phyloP scores from a whole-genome alignment of 2,329 filamentous ascomycete genomes.

The Ophioceras dolichostomum region DNA sequence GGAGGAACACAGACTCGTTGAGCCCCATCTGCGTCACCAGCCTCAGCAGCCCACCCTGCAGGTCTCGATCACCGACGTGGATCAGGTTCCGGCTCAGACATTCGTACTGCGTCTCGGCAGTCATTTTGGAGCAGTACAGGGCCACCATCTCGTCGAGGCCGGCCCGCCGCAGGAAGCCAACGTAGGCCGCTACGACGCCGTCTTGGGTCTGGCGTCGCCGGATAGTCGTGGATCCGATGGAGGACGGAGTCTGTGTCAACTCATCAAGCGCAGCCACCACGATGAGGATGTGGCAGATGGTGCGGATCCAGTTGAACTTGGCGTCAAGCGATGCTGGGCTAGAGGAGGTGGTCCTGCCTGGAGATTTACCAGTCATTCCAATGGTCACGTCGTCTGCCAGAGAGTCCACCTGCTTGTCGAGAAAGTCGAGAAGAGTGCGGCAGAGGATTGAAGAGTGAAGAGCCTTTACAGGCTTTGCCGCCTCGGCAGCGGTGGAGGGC shows the following conservation, averaged over 20 bases:
- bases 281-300: constrained; percentile 54
- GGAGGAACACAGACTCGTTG: constrained; percentile 61
- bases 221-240: no score
- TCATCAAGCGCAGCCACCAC: constrained; percentile 53
- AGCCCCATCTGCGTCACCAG: constrained; percentile 67
- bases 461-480: constrained; percentile 53
- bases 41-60: constrained; percentile 56
- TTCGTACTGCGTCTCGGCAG: constrained; percentile 49
- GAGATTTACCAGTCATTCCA: constrained; percentile 20
- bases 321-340: constrained; percentile 17
- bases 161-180: constrained; percentile 62
- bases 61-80: constrained; percentile 51
- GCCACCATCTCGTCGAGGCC: constrained; percentile 71
- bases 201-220: constrained; percentile 40
- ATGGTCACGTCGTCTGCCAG: constrained; percentile 34
- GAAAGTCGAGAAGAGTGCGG: constrained; percentile 42
- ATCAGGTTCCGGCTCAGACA: constrained; percentile 68
- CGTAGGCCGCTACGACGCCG: constrained; percentile 70
- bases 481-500: not conserved
- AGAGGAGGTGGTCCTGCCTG: not conserved
- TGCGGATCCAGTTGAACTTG: constrained; percentile 47
- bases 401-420: constrained; percentile 45
- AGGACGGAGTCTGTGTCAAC: no score
- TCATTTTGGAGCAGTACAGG: constrained; percentile 74
- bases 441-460: constrained; percentile 67